Evolutionary conservation across 805 yeast genomes (phyloP).

Genomic region (Maudiozyma bulderi): DNA sequence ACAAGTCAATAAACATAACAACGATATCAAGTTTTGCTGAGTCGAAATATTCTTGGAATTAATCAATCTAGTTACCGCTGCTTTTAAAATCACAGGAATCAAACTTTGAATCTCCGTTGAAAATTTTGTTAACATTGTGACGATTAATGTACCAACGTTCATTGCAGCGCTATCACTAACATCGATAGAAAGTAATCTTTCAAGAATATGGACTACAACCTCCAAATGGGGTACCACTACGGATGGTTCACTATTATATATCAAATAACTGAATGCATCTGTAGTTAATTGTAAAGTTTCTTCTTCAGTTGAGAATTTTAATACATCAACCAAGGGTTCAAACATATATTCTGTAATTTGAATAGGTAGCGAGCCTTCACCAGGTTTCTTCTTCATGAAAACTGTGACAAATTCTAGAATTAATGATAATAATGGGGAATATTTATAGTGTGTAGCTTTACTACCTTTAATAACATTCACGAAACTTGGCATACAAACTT

Average conservation of each 20-base stretch:
- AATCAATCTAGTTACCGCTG: slow-evolving; percentile 59
- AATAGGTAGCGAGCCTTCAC: slow-evolving; percentile 20
- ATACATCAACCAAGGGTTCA: slow-evolving; percentile 19
- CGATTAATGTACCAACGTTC: slow-evolving; percentile 59
- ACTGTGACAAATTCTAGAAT: slow-evolving; percentile 26
- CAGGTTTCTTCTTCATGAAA: slow-evolving; percentile 25
- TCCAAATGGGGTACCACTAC: slow-evolving; percentile 10
- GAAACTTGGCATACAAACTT: slow-evolving; percentile 43
- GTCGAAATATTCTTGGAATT: slow-evolving; percentile 62
- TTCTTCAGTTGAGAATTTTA: slow-evolving; percentile 50
- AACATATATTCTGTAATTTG: slow-evolving; percentile 18
- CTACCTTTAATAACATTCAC: slow-evolving; percentile 30
- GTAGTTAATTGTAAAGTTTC: slow-evolving; percentile 71
- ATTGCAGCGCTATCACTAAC: slow-evolving; percentile 74
- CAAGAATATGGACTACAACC: slow-evolving; percentile 42
- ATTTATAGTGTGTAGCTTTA: slow-evolving; percentile 31
- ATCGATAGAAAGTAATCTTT: slow-evolving; percentile 57
- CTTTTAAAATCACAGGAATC: slow-evolving; percentile 52
- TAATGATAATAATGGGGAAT: slow-evolving; percentile 42
- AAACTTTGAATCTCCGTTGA: slow-evolving; percentile 30
- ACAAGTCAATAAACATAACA: slow-evolving; percentile 63
- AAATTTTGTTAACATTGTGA: slow-evolving; percentile 48
- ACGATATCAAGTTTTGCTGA: slow-evolving; percentile 64
- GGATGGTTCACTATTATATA: slow-evolving; percentile 32
- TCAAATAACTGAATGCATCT: slow-evolving; percentile 56